Evolutionary conservation across 257 asterid genomes (phyloP), one percentile per base, ranked within the genome.

Genomic region (Solanum dulcamara): DNA sequence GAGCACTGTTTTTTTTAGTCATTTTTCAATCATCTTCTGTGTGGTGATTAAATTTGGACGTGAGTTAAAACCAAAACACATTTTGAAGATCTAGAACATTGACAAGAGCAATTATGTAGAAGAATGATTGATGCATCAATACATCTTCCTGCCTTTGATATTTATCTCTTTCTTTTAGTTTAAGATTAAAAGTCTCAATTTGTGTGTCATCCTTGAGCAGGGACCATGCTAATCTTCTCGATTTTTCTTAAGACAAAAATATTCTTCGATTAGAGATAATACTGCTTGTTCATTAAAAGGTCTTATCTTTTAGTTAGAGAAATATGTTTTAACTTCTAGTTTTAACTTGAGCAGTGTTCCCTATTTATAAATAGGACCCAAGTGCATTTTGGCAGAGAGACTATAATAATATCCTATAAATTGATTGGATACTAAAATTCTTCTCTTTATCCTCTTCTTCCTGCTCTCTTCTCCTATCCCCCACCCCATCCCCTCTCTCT

Each of bases 221-320:
- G 91, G 90, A 86, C 89, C 90, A 90, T 88, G 90, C 91, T 84
- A 88, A 88, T 89, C 88, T 88, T 88, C 90, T 86, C 88, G 6
- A 4, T 35, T 33, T 33, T 67, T 67, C 14, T 14, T 4, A 75
- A 35, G 5, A 30, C 17, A 30, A 15, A 40, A 20, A 20, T n/a
- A 24, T 26, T 75, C 32, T 44, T 4, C 7, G 26, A 75, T 24
- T 75, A 17, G 38, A 75, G 28, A 42, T 72, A 26, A 26, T 44
- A 75, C 38, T 26, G 15, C 7, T 26, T 75, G 44, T 44, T 24
- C 40, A 44, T 75, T 44, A 14, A 26, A 42, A 44, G 26, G 82
- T 9, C 26, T 26, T 44, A 26, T 42, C 81, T 42, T 11, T 24
- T 74, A 42, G 81, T n/a, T 44, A 24, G 8, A 44, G 59, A 44